Conservation (phyloP, 192 early-diverging fungal species). For the Linnemannia zychae region DNA sequence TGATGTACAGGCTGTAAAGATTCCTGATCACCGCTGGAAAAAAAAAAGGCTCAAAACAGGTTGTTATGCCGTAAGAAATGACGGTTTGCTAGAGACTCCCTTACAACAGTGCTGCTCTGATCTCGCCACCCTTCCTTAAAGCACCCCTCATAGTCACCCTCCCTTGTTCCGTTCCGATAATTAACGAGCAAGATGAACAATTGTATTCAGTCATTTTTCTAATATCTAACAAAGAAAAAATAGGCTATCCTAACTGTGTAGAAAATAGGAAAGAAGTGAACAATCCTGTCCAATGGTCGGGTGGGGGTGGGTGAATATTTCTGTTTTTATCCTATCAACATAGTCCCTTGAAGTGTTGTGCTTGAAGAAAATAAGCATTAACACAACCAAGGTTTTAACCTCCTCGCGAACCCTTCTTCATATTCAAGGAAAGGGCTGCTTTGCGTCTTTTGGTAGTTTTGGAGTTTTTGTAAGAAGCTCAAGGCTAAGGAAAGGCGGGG, state of each 20-base stretch:
- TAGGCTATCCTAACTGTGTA: neutral
- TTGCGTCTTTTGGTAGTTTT: slow-evolving; percentile 36
- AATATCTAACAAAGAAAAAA: neutral
- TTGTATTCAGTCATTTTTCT: neutral
- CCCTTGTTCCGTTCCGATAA: neutral
- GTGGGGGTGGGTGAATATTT: slow-evolving; percentile 23
- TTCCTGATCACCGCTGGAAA: neutral
- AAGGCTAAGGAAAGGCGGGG: slow-evolving; percentile 30
- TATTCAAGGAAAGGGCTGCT: slow-evolving; percentile 30
- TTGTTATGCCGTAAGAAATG: no score
- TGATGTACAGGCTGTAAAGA: no score
- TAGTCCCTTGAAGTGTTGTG: neutral
- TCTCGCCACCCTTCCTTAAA: no score
- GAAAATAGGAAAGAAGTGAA: neutral
- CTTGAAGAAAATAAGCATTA: neutral
- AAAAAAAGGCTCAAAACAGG: no score
- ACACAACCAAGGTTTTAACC: slow-evolving; percentile 14
- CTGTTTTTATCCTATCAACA: slow-evolving; percentile 31
- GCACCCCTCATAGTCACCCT: no score
- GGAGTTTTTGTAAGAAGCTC: slow-evolving; percentile 5
- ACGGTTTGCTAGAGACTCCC: no score
- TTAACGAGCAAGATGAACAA: slow-evolving; percentile 3
- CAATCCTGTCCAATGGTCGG: neutral
- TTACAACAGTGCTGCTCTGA: no score
- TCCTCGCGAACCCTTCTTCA: slow-evolving; percentile 41